Evolutionary conservation across 2,329 filamentous ascomycete genomes (phyloP).

Genomic region (Apiospora saccharicola): DNA sequence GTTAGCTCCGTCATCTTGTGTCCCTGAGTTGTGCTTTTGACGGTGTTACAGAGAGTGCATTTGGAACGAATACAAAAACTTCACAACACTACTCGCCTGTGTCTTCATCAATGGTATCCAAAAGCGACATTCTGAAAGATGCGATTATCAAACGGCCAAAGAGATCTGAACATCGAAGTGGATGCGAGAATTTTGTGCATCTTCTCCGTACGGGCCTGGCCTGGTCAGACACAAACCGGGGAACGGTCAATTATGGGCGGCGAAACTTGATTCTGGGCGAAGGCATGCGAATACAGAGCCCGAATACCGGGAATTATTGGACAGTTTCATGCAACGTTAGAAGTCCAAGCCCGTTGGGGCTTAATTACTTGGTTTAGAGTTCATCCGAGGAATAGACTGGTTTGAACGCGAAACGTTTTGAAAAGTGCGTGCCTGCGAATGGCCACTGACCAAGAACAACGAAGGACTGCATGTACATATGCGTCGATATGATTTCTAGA

Average conservation of each 20-base stretch:
- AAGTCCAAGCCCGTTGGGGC: not conserved
- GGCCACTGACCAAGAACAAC: too few relatives aligned
- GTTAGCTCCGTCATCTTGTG: not conserved
- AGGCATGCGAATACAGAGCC: not conserved
- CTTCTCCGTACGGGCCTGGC: too few relatives aligned
- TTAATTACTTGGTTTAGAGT: not conserved
- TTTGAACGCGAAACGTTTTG: not conserved
- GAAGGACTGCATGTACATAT: too few relatives aligned
- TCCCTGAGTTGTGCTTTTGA: not conserved
- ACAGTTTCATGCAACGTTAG: not conserved
- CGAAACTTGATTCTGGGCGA: not conserved
- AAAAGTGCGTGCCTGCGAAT: not conserved
- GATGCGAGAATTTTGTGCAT: too few relatives aligned
- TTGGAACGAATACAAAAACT: not conserved
- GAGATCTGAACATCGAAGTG: not conserved
- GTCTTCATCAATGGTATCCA: not conserved
- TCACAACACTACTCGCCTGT: not conserved
- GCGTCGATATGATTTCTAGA: too few relatives aligned
- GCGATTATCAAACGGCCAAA: not conserved
- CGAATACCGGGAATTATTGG: not conserved
- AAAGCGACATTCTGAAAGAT: not conserved
- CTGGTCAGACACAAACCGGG: not conserved
- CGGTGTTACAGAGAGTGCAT: not conserved
- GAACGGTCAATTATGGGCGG: not conserved
- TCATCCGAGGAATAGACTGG: not conserved